Base-by-base conservation (phyloP, 805 yeast genomes). In the Saturnispora halmiae region DNA sequence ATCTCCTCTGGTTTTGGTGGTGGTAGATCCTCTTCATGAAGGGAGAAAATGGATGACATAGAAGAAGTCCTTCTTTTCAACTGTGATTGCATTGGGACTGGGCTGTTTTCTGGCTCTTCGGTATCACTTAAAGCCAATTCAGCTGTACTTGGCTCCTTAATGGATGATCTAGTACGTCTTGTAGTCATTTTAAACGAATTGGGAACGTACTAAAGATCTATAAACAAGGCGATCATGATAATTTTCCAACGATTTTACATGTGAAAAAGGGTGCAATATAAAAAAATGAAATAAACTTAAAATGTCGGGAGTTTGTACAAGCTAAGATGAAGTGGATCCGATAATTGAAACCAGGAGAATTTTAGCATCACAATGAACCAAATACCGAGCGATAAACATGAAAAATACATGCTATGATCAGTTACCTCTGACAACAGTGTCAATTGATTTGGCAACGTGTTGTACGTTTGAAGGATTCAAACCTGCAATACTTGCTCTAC, bases 401-500 rank as follows among this genome's bases (percentile, higher is more conserved):
- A n/a, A n/a, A n/a, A n/a, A n/a, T n/a, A n/a, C n/a, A n/a, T n/a
- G n/a, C n/a, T n/a, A n/a, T n/a, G n/a, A 10, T 11, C n/a, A 27
- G 15, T 22, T 22, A 9, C 27, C 31, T 49, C 63, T 52, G 13
- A 82, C 86, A 44, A 82, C 94, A 57, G 78, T 84, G 59, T 85
- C 88, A 52, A 88, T 75, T 25, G 92, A 79, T 45, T 71, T 63
- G 36, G 96, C 95, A 38, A 88, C 92, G 55, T 75, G 67, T 42
- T 73, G 75, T 41, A 87, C 81, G 55, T 90, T 88, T 41, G 71
- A 64, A 41, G 77, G 79, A 64, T 85, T 90, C 60, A 90, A 71
- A 18, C 97, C 97, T 10, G 96, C 95, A 60, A 90, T 84, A 32
- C 94, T 82, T 37, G 94, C 90, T 60, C 97, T 77, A 37, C 97